phyloP scores from a whole-genome alignment of 2,329 filamentous ascomycete genomes.

The Scopulariopsis brevicaulis region DNA sequence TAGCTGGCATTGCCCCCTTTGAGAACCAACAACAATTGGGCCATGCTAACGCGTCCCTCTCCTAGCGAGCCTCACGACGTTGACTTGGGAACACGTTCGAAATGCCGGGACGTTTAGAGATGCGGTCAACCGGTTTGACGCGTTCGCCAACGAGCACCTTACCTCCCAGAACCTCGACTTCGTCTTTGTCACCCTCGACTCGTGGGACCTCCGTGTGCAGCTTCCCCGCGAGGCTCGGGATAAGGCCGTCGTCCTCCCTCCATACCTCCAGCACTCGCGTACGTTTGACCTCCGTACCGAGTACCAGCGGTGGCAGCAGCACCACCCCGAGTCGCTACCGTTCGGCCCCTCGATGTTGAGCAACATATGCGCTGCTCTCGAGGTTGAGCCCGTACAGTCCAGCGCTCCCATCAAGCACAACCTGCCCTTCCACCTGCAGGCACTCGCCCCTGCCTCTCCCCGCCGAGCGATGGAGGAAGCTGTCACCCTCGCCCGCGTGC shows the following conservation, averaged over 20 bases:
- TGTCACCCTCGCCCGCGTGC: slow-evolving; percentile 82
- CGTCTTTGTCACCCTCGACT: slow-evolving; percentile 95
- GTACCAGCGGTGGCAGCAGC: slow-evolving; percentile 97
- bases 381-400: slow-evolving; percentile 94
- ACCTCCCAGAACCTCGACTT: slow-evolving; percentile 89
- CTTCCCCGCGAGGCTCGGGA: slow-evolving; percentile 94
- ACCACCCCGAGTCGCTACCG: slow-evolving; percentile 92
- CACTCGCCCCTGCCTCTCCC: slow-evolving; percentile 86
- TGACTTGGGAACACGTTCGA: slow-evolving; percentile 98
- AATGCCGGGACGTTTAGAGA: slow-evolving; percentile 96
- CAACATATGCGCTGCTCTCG: slow-evolving; percentile 95
- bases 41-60: not conserved
- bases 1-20: not conserved
- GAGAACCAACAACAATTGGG: not conserved
- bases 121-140: slow-evolving; percentile 88
- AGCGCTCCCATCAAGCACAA: slow-evolving; percentile 99
- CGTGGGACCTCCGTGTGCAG: slow-evolving; percentile 97
- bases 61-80: slow-evolving; percentile 84
- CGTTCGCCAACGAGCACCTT: slow-evolving; percentile 86
- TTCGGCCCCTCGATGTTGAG: slow-evolving; percentile 92
- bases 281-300: slow-evolving; percentile 95
- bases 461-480: slow-evolving; percentile 96
- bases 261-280: slow-evolving; percentile 94
- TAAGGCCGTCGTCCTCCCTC: slow-evolving; percentile 92
- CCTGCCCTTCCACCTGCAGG: slow-evolving; percentile 93